Evolutionary conservation across 1,284 basidiomycete genomes (phyloP), one percentile per base, ranked within the genome.

Genomic region (Wallemia mellicola): DNA sequence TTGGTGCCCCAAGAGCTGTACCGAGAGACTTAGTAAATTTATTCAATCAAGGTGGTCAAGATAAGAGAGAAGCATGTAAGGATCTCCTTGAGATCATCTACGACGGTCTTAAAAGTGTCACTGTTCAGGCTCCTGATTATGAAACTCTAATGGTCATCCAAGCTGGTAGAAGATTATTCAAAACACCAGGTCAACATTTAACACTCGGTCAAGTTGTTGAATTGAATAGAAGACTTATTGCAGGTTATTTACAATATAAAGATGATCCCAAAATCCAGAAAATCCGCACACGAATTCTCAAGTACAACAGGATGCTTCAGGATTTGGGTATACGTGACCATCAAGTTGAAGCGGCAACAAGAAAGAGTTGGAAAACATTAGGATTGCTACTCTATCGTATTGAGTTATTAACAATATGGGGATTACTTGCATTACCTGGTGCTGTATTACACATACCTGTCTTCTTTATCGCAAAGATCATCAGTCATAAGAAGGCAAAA

Each of bases 61-160:
- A 83, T 67, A 99, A 98, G 73, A 76, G 87, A 63, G 83, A 91
- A 65, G 92, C 94, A 0, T 87, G 92, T 56, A 76, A 80, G 9
- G 83, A 86, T 68, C 79, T 96, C 65, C 76, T 99, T 63, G 85
- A 95, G 65, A 74, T 94, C 61, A 83, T 95, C 61, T 95, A 94
- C 67, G 86, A 96, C 67, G 86, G 80, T n/a, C 74, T 99, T 64
- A 95, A 96, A 72, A 91, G 88, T 1, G 94, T 98, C 55, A 99
- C 94, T 0, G 79, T 98, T 55, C 77, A 91, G 60, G 88, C 92
- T 9, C 89, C 94, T 1, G 94, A 99, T 71, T 98, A 86, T 70
- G 94, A 99, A 65, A 98, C 94, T 1, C 76, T 99, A 60, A 94
- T 96, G 89, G 89, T 94, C 62, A 86, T 96, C 61, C 94, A 99